Base-by-base conservation (phyloP, 2,329 filamentous ascomycete genomes). In the Talaromyces sp. region DNA sequence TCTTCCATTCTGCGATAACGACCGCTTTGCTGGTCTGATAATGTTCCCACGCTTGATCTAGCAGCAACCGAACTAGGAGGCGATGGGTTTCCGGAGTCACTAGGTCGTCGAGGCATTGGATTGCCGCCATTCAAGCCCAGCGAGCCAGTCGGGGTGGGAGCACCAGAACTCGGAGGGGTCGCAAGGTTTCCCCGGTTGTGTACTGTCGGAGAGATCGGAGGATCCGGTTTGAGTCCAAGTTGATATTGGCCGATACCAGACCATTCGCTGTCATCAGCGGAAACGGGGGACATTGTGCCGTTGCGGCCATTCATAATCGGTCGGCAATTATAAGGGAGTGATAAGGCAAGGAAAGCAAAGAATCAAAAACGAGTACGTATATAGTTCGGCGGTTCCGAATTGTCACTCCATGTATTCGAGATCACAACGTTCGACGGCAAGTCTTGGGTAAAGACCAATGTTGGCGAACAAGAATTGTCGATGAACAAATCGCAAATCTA, bases 51-150 rank as follows among this genome's bases (percentile, higher is more conserved):
- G 73, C 91, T 97, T 53, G 90, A 95, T 64, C 76, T 69, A 43
- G 73, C 73, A 62, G 89, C 90, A 65, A 97, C 81, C 5, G 93
- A 97, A 63, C 88, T 90, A 25, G 94, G 93, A 56, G 93, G 92
- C 53, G 93, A 97, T 54, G 93, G 83, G 67, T 83, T 84, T 64
- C 71, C 70, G 35, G 66, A 60, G 39, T 69, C 67, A 57, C 67
- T 65, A 62, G 70, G 60, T 53, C 63, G 58, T 53, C 64, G 60
- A 28, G 70, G 59, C 19, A 65, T 56, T 15, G 66, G 59, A 31
- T 64, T 59, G 22, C 61, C 64, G 50, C 65, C 81, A 74, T 84
- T 87, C 78, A 87, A 84, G 67, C 65, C 80, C 80, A 67, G 77
- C 76, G 77, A 79, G 79, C 63, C 81, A 80, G 69, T 83, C 17